These are phyloP conservation scores for Colletotrichum destructivum DNA, from an alignment of 2,329 filamentous ascomycete genomes.

Conservation along the genomic window DNA sequence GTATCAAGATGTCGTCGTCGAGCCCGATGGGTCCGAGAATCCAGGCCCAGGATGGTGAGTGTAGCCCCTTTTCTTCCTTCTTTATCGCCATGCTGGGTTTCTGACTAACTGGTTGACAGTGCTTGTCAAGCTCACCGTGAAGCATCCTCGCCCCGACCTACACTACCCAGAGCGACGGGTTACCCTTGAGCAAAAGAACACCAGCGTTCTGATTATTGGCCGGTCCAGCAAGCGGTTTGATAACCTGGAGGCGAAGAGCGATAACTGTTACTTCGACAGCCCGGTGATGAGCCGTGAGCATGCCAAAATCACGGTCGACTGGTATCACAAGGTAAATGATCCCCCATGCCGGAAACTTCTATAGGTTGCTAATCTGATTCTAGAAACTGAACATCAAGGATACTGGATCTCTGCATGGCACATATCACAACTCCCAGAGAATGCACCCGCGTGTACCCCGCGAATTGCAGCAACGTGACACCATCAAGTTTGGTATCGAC, in stretches of 20 bases:
- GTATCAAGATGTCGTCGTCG: slow-evolving; percentile 28
- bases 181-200: slow-evolving; percentile 47
- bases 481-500: slow-evolving; percentile 53
- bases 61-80: neutral
- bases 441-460: slow-evolving; percentile 43
- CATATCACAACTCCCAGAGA: slow-evolving; percentile 58
- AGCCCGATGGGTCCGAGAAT: slow-evolving; percentile 15
- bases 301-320: slow-evolving; percentile 66
- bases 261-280: slow-evolving; percentile 79
- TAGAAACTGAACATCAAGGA: slow-evolving; percentile 65
- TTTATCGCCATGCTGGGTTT: neutral
- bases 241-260: slow-evolving; percentile 51
- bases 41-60: slow-evolving; percentile 35
- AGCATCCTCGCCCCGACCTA: slow-evolving; percentile 44
- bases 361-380: neutral
- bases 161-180: slow-evolving; percentile 44
- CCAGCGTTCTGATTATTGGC: slow-evolving; percentile 55
- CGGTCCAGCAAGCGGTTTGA: slow-evolving; percentile 60
- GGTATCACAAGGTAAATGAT: slow-evolving; percentile 60
- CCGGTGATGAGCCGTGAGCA: slow-evolving; percentile 81
- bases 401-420: slow-evolving; percentile 67
- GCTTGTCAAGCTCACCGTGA: slow-evolving; percentile 49
- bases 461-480: slow-evolving; percentile 49
- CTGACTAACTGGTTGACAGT: slow-evolving; percentile 46
- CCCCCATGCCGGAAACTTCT: neutral